Conservation (phyloP, 2,329 filamentous ascomycete species). For the Trichoderma koningii region DNA sequence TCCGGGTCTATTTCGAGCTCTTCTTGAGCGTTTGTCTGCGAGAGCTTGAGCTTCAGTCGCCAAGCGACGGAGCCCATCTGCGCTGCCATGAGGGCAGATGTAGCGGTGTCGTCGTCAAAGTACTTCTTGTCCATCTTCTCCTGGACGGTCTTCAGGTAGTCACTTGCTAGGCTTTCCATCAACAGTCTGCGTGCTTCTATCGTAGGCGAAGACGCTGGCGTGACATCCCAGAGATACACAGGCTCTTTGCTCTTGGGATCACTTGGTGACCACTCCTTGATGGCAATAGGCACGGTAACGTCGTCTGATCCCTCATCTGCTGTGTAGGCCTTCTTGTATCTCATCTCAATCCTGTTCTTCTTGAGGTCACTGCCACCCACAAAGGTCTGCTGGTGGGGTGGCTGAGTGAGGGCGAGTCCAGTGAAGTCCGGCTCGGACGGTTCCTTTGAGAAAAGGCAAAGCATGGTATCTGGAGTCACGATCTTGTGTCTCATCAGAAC, state of each 20-base stretch:
- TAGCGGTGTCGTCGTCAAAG: not conserved
- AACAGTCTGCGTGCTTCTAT: not conserved
- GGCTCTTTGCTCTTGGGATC: not conserved
- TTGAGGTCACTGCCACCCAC: constrained; percentile 31
- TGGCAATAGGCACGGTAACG: too few relatives aligned
- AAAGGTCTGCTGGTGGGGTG: constrained; percentile 45
- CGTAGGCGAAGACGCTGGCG: too few relatives aligned
- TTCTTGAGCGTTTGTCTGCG: too few relatives aligned
- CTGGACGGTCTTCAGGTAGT: not conserved
- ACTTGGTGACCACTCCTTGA: not conserved
- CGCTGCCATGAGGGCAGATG: not conserved
- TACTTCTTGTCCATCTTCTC: not conserved
- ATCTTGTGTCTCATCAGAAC: not conserved
- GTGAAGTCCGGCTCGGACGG: constrained; percentile 32
- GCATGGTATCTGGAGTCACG: not conserved
- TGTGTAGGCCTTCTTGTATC: not conserved
- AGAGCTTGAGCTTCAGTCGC: too few relatives aligned
- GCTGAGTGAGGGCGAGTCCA: constrained; percentile 39
- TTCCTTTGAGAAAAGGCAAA: not conserved
- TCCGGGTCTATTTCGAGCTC: too few relatives aligned
- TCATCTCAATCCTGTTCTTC: constrained; percentile 4
- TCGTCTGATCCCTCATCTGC: not conserved
- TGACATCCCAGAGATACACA: not conserved
- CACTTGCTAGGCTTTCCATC: not conserved
- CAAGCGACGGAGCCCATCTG: too few relatives aligned